Evolutionary conservation across 805 yeast genomes (phyloP).

Genomic region (Sugiyamaella smithiae): DNA sequence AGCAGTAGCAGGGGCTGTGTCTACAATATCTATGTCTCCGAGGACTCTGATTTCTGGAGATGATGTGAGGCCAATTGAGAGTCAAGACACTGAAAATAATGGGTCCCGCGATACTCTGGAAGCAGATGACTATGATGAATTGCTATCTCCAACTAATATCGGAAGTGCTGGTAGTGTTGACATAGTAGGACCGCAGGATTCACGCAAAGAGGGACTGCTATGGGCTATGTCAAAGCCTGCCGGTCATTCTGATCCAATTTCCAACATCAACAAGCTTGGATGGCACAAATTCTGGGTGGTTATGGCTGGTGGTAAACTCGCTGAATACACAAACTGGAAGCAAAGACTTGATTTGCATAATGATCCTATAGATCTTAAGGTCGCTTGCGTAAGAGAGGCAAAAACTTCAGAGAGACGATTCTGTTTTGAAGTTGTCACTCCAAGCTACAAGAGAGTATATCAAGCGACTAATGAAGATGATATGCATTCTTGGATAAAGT

Average conservation of each 20-base stretch:
- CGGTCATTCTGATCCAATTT: slow-evolving; percentile 32
- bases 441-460: slow-evolving; percentile 65
- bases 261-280: slow-evolving; percentile 36
- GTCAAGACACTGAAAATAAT: not conserved
- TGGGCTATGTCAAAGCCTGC: slow-evolving; percentile 45
- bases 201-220: slow-evolving; percentile 40
- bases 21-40: not conserved
- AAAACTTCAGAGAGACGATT: slow-evolving; percentile 41
- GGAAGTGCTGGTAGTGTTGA: not conserved
- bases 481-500: slow-evolving; percentile 62
- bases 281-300: slow-evolving; percentile 94
- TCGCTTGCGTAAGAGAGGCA: slow-evolving; percentile 57
- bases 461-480: slow-evolving; percentile 73
- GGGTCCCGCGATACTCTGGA: not conserved
- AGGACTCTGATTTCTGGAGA: not conserved
- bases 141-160: slow-evolving; percentile 12
- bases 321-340: slow-evolving; percentile 80
- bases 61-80: not conserved
- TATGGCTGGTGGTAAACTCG: slow-evolving; percentile 60
- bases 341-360: slow-evolving; percentile 59
- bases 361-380: slow-evolving; percentile 66
- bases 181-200: not conserved
- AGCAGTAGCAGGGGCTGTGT: not conserved
- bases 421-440: slow-evolving; percentile 77
- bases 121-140: slow-evolving; percentile 16